Base-by-base conservation (phyloP, 2,329 filamentous ascomycete genomes). In the Phymatotrichopsis omnivora region DNA sequence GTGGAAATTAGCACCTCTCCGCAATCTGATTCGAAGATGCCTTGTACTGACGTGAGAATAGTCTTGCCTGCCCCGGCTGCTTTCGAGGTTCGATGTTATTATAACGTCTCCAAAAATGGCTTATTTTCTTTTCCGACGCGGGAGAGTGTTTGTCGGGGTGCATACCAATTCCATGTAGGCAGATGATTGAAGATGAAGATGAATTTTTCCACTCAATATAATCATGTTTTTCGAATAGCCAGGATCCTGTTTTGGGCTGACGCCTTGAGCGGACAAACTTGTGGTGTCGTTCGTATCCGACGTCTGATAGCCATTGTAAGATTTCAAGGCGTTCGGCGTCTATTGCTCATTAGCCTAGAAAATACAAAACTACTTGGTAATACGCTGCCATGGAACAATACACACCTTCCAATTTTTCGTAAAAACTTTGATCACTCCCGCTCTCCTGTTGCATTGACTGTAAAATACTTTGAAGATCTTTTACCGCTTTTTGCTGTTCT, bases 1-100 rank as follows among this genome's bases (percentile, higher is more conserved):
- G 2, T 27, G 10, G 14, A 10, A 23, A 14, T 38, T 11, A n/a
- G n/a, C n/a, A n/a, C n/a, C n/a, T n/a, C n/a, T n/a, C n/a, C n/a
- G n/a, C n/a, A n/a, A n/a, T n/a, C n/a, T n/a, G n/a, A n/a, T n/a
- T n/a, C n/a, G n/a, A n/a, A n/a, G n/a, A n/a, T n/a, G n/a, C n/a
- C n/a, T n/a, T n/a, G 22, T 34, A 55, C 45, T 63, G 63, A 49
- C 61, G 61, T 45, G 46, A 65, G 28, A 51, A 63, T 16, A 38
- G 56, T 40, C 55, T 60, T 29, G 19, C 66, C 38, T 55, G 57
- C n/a, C 28, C 57, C 19, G 36, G 56, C 19, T 58, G 48, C 14
- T 11, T 29, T 7, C n/a, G n/a, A n/a, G n/a, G n/a, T n/a, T n/a
- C n/a, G n/a, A 23, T 7, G 6, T 29, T 40, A 44, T n/a, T n/a